Evolutionary conservation across 2,329 filamentous ascomycete genomes (phyloP).

Genomic region (Alternaria infectoria): DNA sequence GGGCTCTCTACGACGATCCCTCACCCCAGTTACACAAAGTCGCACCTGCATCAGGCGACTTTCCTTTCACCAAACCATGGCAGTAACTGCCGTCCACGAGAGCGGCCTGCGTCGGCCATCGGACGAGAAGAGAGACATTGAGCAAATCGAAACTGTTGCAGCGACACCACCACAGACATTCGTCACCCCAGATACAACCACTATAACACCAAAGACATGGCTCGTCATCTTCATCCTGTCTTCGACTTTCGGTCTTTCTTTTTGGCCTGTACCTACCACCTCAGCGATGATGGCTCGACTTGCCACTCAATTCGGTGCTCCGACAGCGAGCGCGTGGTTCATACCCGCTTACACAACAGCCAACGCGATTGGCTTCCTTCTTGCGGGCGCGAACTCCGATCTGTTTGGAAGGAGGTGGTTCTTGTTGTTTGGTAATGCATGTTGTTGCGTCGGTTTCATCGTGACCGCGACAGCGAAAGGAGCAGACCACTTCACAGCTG

Average conservation of each 20-base stretch:
- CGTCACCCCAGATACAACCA: slow-evolving; percentile 17
- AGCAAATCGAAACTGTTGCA: slow-evolving; percentile 19
- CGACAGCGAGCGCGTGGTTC: slow-evolving; percentile 22
- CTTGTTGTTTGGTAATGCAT: slow-evolving; percentile 53
- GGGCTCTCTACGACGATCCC: neutral
- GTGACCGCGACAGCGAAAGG: slow-evolving; percentile 37
- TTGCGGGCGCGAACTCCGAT: slow-evolving; percentile 54
- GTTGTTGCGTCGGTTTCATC: slow-evolving; percentile 48
- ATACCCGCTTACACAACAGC: slow-evolving; percentile 33
- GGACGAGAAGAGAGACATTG: slow-evolving; percentile 26
- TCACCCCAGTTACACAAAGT: neutral
- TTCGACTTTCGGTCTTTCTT: slow-evolving; percentile 35
- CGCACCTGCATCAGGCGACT: neutral
- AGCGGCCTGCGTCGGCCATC: slow-evolving; percentile 7
- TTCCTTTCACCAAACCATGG: neutral
- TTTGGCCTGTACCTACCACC: slow-evolving; percentile 39
- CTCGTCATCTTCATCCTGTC: slow-evolving; percentile 35
- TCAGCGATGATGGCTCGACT: slow-evolving; percentile 29
- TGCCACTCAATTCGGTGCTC: slow-evolving; percentile 18
- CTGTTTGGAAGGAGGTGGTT: slow-evolving; percentile 58
- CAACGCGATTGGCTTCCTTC: slow-evolving; percentile 29
- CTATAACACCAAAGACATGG: slow-evolving; percentile 36
- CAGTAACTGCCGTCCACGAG: neutral
- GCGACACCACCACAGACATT: neutral
- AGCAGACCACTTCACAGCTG: slow-evolving; percentile 50